phyloP scores from a whole-genome alignment of 176 grass and related monocot species.

The Carex cristatella region DNA sequence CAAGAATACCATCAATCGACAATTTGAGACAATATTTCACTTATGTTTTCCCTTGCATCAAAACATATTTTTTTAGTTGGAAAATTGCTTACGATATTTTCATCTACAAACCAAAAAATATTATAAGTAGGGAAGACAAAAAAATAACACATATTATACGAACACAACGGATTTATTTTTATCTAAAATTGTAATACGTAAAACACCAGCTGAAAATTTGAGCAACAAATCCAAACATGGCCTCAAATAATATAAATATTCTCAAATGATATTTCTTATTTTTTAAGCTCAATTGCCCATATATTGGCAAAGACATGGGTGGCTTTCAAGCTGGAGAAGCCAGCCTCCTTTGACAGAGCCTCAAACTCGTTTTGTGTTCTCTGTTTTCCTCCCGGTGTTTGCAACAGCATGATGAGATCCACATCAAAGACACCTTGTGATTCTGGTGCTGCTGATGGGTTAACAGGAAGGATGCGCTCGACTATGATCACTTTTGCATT shows the following conservation, averaged over 20 bases:
- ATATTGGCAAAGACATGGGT: conserved; percentile 50
- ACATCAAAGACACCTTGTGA: conserved; percentile 59
- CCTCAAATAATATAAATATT: not conserved
- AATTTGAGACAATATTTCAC: too few species aligned
- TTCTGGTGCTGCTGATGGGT: conserved; percentile 24
- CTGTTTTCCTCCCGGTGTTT: conserved; percentile 78
- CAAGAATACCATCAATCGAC: too few species aligned
- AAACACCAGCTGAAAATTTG: not conserved
- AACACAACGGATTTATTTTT: too few species aligned
- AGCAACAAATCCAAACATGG: not conserved
- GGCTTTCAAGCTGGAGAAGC: conserved; percentile 38
- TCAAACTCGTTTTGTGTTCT: conserved; percentile 55
- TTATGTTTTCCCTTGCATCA: too few species aligned
- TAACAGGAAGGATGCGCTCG: conserved; percentile 52
- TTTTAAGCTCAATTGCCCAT: conserved; percentile 49
- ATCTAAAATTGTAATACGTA: too few species aligned
- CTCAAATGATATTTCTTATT: not conserved
- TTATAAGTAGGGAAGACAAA: too few species aligned
- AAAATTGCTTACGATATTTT: too few species aligned
- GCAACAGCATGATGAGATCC: conserved; percentile 80
- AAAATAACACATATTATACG: too few species aligned
- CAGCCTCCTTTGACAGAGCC: conserved; percentile 41
- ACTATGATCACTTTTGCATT: conserved; percentile 68
- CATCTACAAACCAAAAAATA: too few species aligned
- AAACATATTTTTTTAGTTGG: too few species aligned